phyloP scores from a whole-genome alignment of 768 basidiomycete species.

The Pleurotus giganteus region DNA sequence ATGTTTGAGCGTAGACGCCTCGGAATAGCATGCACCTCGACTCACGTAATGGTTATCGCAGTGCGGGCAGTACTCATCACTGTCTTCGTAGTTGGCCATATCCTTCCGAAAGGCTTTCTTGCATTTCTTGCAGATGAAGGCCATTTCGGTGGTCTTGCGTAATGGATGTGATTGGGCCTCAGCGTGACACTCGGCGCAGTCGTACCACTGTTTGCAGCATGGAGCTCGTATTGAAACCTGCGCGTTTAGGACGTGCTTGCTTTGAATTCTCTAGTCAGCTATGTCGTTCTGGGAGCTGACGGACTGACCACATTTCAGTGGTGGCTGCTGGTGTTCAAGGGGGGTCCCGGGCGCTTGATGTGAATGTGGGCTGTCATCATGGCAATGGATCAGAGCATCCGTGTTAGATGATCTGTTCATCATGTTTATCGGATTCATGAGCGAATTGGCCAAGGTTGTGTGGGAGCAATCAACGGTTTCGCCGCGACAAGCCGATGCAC shows the following conservation, averaged over 20 bases:
- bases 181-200: constrained; percentile 94
- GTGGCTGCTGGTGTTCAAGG: too few relatives aligned
- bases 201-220: constrained; percentile 97
- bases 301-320: constrained; percentile 9
- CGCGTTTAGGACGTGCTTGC: constrained; percentile 95
- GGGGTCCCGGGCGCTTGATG: too few relatives aligned
- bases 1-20: background rate
- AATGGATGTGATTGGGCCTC: constrained; percentile 77
- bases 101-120: constrained; percentile 97
- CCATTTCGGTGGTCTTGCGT: constrained; percentile 78
- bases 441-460: background rate
- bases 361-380: too few relatives aligned
- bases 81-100: constrained; percentile 89
- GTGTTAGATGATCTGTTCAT: background rate
- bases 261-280: constrained; percentile 24
- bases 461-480: constrained; percentile 7
- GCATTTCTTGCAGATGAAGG: constrained; percentile 84
- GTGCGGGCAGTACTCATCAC: constrained; percentile 97
- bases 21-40: constrained; percentile 10
- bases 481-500: constrained; percentile 10
- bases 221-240: constrained; percentile 96
- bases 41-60: constrained; percentile 98
- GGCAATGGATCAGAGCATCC: background rate
- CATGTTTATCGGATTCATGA: background rate
- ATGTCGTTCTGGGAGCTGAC: background rate